Evolutionary conservation across 148 eudicot species (phyloP), one percentile per base, ranked within the genome.

Genomic region (Amaranthus hypochondriacus): DNA sequence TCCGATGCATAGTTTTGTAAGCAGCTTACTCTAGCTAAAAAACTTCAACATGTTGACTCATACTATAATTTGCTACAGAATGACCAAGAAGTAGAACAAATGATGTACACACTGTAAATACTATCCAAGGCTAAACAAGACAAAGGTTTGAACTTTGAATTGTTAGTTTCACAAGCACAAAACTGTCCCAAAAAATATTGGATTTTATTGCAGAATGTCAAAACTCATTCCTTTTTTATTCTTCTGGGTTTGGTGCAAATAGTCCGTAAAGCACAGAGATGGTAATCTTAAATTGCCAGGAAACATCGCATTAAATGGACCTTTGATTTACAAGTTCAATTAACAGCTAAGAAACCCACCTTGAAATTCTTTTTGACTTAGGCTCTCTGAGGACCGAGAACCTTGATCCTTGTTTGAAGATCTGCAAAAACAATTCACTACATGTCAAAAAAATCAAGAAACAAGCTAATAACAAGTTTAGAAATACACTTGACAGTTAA

Each of bases 321-420:
- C 73, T 21, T 60, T 28, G 39, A 28, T 28, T 28, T 43, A 49
- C 12, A 51, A 51, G 56, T 50, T 47, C 42, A 53, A 69, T 78
- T 65, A 65, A 39, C 68, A 69, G 64, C 69, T 14, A 56, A 75
- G 73, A 70, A 77, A 75, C 88, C 83, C 76, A 95, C 98, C 97
- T 85, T 82, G 86, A 73, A 89, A 93, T 70, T 92, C 98, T 82
- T 83, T 92, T 51, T 79, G 78, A 77, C 88, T 89, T 56, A 95
- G 84, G 78, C 87, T 82, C 59, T 90, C 92, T 68, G 89, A 79
- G 70, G 87, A 84, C 77, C 79, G 83, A 70, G 85, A 91, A 73
- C 90, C 93, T 66, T 93, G 98, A 87, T 92, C 96, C 73, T 85
- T 86, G 77, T 88, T 85, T 70, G 98, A 88, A 50, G 97, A 95